Base-by-base conservation (phyloP, 306 rosid genomes). In the Corylus americana region DNA sequence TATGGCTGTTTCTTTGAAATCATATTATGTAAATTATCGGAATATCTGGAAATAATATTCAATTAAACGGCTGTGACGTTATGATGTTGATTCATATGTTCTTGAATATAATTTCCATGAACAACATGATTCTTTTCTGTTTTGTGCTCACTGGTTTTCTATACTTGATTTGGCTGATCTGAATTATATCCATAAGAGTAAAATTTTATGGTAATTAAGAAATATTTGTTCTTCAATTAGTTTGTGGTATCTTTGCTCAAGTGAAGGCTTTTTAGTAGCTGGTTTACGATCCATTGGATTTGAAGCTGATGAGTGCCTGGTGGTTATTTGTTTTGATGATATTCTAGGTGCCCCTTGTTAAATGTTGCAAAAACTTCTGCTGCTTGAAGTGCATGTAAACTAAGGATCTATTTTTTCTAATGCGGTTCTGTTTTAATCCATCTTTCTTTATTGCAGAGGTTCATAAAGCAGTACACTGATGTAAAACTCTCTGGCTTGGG, bases 401-500 rank as follows among this genome's bases (percentile, higher is more conserved):
- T 42, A 42, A 42, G 45, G 45, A 6, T 42, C 45, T 42, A 42
- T 42, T 42, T 42, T 42, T 42, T 42, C 55, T 74, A 3, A 9
- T 16, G 14, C 42, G 27, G 59, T 58, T 5, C 37, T 62, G 80
- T 71, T 79, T 79, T 5, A 61, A 50, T 27, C 45, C 45, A 2
- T 80, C 71, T 85, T 80, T 68, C 7, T 70, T 55, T 57, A 16
- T 83, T 84, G 87, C 92, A 92, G 97, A 90, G 85, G 82, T 83
- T 76, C 74, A 84, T 92, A 12, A 86, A 80, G 78, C 85, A 77
- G 87, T 87, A 73, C 83, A 74, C 84, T 29, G 89, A 77, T 25
- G 88, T 92, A 42, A 88, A 90, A 80, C 96, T 92, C 73, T 86
- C 86, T 80, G 97, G 89, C 29, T 48, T 92, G 42, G 93, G 97